Conservation (phyloP, 352 stramenopile species). For the Globisporangium megalacanthum region DNA sequence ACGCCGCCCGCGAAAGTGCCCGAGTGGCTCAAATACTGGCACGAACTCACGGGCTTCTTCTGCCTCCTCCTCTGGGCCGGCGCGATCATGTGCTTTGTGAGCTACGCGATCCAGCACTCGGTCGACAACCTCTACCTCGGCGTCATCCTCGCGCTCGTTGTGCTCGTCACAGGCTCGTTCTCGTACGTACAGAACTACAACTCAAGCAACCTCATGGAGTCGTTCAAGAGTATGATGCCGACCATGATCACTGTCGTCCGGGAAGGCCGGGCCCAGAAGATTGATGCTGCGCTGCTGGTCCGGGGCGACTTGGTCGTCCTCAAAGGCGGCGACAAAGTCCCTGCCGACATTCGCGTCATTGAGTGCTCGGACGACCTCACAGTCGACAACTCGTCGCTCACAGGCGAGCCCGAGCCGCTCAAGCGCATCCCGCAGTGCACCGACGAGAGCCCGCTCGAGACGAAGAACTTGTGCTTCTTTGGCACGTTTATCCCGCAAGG, state of each 20-base stretch:
- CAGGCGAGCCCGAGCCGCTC: conserved; percentile 63
- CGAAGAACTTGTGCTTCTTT: conserved; percentile 49
- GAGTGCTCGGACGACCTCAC: conserved; percentile 85
- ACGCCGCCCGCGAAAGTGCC: conserved; percentile 66
- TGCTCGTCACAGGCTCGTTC: conserved; percentile 69
- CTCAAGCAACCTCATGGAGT: conserved; percentile 45
- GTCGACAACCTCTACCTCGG: conserved; percentile 72
- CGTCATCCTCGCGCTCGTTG: conserved; percentile 68
- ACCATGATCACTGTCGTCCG: conserved; percentile 41
- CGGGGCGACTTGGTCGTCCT: conserved; percentile 75
- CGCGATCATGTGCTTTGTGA: conserved; percentile 50
- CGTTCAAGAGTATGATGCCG: conserved; percentile 58
- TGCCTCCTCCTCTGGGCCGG: conserved; percentile 65
- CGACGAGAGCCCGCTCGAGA: conserved; percentile 42
- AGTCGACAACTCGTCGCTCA: conserved; percentile 59
- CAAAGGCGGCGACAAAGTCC: conserved; percentile 81
- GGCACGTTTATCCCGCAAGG: conserved; percentile 42
- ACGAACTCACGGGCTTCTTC: conserved; percentile 67
- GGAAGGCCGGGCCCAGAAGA: conserved; percentile 39
- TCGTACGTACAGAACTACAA: conserved; percentile 53
- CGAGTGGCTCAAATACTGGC: conserved; percentile 70
- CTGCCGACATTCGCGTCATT: conserved; percentile 87
- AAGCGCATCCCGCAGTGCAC: conserved; percentile 54
- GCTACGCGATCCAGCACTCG: conserved; percentile 60
- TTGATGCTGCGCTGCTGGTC: conserved; percentile 52